Percentiles rank a stretch among this genome's conserved stretches.
These are phyloP conservation scores for Austroboletus niveus DNA, from an alignment of 1,284 basidiomycete genomes.

Conservation along the genomic window DNA sequence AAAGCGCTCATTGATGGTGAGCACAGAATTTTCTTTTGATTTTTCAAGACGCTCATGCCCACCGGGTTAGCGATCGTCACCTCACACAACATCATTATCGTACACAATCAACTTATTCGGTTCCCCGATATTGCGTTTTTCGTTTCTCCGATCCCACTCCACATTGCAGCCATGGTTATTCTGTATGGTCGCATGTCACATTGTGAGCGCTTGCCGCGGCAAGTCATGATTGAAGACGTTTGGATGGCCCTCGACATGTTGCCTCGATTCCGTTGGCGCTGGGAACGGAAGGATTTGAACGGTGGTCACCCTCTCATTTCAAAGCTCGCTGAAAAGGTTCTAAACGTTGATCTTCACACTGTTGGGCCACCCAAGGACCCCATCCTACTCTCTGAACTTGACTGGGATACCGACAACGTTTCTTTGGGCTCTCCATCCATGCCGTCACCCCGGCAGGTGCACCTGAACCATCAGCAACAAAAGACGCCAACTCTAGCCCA, in stretches of 20 bases:
- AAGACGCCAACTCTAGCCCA: conserved; percentile 45
- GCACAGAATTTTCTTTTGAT: conserved; percentile 17
- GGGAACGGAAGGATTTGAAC: conserved; percentile 76
- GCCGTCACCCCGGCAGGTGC: conserved; percentile 27
- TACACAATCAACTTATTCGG: conserved; percentile 75
- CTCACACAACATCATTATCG: conserved; percentile 78
- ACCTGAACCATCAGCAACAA: conserved; percentile 35
- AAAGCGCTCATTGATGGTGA: conserved; percentile 73
- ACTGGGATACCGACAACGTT: conserved; percentile 59
- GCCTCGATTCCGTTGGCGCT: conserved; percentile 81
- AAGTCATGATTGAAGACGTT: conserved; percentile 72
- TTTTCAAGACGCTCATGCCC: conserved; percentile 5
- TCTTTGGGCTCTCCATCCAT: conserved; percentile 32
- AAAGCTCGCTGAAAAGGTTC: conserved; percentile 72
- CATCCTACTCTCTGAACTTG: conserved; percentile 61
- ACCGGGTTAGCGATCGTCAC: conserved; percentile 63
- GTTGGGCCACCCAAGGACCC: conserved; percentile 57
- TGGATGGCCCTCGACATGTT: conserved; percentile 83
- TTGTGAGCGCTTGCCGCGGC: conserved; percentile 59
- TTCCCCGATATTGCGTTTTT: conserved; percentile 84
- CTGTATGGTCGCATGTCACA: conserved; percentile 79
- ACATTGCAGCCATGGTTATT: conserved; percentile 85
- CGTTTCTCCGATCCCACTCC: conserved; percentile 78
- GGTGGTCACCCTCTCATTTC: conserved; percentile 79
- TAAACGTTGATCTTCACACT: conserved; percentile 62